Conservation (phyloP, 2,329 filamentous ascomycete species). For the Westerdykella aurantiaca region DNA sequence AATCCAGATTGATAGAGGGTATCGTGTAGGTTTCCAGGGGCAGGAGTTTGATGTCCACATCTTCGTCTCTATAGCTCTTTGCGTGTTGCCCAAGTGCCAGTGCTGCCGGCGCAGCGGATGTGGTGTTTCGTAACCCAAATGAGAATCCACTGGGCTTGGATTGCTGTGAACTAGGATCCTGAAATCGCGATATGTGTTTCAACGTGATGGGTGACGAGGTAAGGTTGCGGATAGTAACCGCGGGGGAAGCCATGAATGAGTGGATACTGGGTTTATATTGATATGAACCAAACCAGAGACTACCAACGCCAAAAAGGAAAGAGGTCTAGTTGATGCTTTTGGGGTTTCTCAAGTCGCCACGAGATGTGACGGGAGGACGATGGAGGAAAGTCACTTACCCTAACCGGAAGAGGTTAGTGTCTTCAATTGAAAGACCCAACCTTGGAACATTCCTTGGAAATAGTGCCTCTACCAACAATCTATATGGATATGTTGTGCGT, state of each 20-base stretch:
- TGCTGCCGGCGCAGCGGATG: constrained; percentile 31
- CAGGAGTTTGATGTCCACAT: constrained; percentile 58
- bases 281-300: too few relatives aligned
- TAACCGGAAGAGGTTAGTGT: background rate
- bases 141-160: constrained; percentile 28
- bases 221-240: constrained; percentile 74
- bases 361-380: too few relatives aligned
- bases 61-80: constrained; percentile 55
- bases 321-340: too few relatives aligned
- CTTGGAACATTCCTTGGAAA: background rate
- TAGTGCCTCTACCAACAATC: too few relatives aligned
- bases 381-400: background rate
- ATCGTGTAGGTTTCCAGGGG: constrained; percentile 64
- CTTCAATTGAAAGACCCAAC: background rate
- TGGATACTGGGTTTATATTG: background rate
- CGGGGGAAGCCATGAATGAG: constrained; percentile 18
- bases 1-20: constrained; percentile 45
- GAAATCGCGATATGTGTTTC: constrained; percentile 67
- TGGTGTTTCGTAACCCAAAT: constrained; percentile 21
- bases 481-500: too few relatives aligned
- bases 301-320: too few relatives aligned
- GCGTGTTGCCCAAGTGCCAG: constrained; percentile 50
- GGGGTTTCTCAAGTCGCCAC: too few relatives aligned
- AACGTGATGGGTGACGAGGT: constrained; percentile 68
- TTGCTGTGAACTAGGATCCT: constrained; percentile 45